These are phyloP conservation scores for Blyttiomyces sp. DNA, from an alignment of 371 early-diverging fungal species.

Conservation along the genomic window DNA sequence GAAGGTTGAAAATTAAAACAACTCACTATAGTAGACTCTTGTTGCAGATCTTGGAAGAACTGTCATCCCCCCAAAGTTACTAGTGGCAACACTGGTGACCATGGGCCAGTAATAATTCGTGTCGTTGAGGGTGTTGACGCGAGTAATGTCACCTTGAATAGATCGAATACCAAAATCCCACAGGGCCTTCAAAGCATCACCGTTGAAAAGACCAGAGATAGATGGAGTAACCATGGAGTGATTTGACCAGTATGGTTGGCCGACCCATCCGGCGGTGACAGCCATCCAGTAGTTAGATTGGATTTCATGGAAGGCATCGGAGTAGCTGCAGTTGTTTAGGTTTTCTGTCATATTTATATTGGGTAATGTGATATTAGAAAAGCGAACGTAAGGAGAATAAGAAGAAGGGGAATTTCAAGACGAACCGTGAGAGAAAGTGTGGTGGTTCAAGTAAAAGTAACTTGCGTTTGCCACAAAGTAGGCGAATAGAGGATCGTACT, in stretches of 20 bases:
- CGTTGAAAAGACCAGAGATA: constrained; percentile 27
- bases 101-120: constrained; percentile 7
- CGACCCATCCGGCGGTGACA: not conserved
- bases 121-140: not conserved
- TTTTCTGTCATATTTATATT: too few relatives aligned
- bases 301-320: constrained; percentile 13
- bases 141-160: constrained; percentile 13
- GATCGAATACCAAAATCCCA: constrained; percentile 5
- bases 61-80: constrained; percentile 3
- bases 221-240: constrained; percentile 6
- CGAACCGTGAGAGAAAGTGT: constrained; percentile 11
- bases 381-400: not conserved
- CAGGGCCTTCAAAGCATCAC: constrained; percentile 19
- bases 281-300: constrained; percentile 3
- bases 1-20: not conserved
- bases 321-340: constrained; percentile 14
- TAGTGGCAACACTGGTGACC: constrained; percentile 1
- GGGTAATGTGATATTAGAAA: not conserved
- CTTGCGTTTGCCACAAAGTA: constrained; percentile 1
- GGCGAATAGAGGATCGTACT: constrained; percentile 10
- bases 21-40: constrained; percentile 3
- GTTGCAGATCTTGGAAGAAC: constrained; percentile 7
- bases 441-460: constrained; percentile 15
- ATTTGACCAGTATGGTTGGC: constrained; percentile 15
- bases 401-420: not conserved